These are phyloP conservation scores for Naumovozyma baii DNA, from an alignment of 805 yeast species.

Conservation along the genomic window DNA sequence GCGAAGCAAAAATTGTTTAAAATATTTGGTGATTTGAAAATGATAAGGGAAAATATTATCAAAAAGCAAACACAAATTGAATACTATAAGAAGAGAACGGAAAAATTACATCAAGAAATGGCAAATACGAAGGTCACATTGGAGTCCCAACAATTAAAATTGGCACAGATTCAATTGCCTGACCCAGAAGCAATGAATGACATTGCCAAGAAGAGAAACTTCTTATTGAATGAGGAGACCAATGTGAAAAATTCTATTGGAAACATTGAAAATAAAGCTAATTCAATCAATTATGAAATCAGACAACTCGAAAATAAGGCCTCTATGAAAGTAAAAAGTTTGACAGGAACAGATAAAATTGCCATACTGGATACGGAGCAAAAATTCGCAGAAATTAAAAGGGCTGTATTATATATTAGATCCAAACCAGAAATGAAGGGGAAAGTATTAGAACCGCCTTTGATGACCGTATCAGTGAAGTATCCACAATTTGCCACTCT, in stretches of 20 bases:
- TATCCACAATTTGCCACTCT: slow-evolving; percentile 43
- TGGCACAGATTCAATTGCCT: slow-evolving; percentile 9
- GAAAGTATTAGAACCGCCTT: slow-evolving; percentile 63
- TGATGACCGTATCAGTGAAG: slow-evolving; percentile 48
- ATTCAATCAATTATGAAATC: slow-evolving; percentile 34
- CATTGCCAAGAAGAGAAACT: slow-evolving; percentile 15
- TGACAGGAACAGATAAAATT: slow-evolving; percentile 43
- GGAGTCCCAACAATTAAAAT: slow-evolving; percentile 3
- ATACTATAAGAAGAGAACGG: slow-evolving; percentile 16
- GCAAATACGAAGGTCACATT: slow-evolving; percentile 6
- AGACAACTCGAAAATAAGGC: slow-evolving; percentile 30
- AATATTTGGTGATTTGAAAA: slow-evolving; percentile 11
- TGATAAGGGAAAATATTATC: slow-evolving; percentile 11
- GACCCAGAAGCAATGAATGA: slow-evolving; percentile 11
- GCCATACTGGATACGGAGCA: slow-evolving; percentile 33
- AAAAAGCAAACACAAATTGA: slow-evolving; percentile 11
- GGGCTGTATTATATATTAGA: slow-evolving; percentile 29
- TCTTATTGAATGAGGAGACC: slow-evolving; percentile 14
- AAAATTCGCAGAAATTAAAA: slow-evolving; percentile 25
- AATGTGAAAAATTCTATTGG: slow-evolving; percentile 12
- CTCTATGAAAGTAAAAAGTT: slow-evolving; percentile 21
- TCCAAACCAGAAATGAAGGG: slow-evolving; percentile 32
- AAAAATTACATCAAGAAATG: slow-evolving; percentile 12
- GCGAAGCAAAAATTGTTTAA: slow-evolving; percentile 2
- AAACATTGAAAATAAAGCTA: slow-evolving; percentile 24